Base-by-base conservation (phyloP, 2,329 filamentous ascomycete genomes). In the Penicillium italicum region DNA sequence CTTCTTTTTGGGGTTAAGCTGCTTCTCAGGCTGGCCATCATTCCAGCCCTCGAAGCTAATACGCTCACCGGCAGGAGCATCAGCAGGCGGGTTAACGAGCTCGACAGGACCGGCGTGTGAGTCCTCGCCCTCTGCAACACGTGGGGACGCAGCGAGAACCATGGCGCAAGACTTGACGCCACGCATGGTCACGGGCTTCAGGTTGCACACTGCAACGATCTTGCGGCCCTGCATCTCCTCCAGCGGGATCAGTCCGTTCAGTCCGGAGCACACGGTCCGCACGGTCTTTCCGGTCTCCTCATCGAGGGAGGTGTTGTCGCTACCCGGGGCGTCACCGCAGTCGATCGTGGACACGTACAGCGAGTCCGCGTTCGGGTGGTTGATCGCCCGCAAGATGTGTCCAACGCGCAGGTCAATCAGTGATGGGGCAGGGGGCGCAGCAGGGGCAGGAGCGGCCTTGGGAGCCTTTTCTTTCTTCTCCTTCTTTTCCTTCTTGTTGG, bases 1-100 rank as follows among this genome's bases (percentile, higher is more conserved):
- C 86, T 97, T 97, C 86, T 97, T 99, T 87, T 99, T 99, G 56
- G 94, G 94, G 82, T 97, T 99, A 55, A 99, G 82, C 49, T 93
- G 85, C 60, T 87, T 88, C 82, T 99, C 94, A 0, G 94, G 91
- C 80, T 96, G 89, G 57, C 91, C 92, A 74, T 90, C 82, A 44
- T 64, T 68, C 87, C 90, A 99, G 45, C 94, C 94, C 72, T 97
- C 90, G 72, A 99, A 99, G 81, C 82, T 92, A 49, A 97, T 89
- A 14, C 90, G 82, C 72, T 96, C 91, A 56, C 94, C 94, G 6
- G 92, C 90, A 70, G 87, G 85, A 41, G 90, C 82, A 38, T 84
- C 90, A 18, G 81, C 83, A 1, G 94, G 94, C 0, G 93, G 92
- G 60, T 79, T 85, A 51, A 97, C 93, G 22, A 99, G 84, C 81